Base-by-base conservation (phyloP, 1,284 basidiomycete species). In the Leccinum subrobustum region DNA sequence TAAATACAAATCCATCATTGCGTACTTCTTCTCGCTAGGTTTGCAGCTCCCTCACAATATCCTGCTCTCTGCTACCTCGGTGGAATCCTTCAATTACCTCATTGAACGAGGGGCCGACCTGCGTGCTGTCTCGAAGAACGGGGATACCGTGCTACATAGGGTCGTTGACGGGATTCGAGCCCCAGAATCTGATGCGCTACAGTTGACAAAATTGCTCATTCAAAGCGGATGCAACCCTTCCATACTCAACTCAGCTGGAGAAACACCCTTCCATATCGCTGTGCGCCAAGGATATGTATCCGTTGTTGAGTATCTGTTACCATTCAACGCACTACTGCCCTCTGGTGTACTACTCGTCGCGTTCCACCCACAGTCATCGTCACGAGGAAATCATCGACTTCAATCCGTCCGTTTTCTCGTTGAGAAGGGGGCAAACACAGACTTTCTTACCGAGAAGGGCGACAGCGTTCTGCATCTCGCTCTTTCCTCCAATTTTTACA, bases 341-440 rank as follows among this genome's bases (percentile, higher is more conserved):
- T 20, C 37, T n/a, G 58, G 53, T n/a, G 29, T 60, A 42, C 29
- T 60, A 23, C n/a, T 61, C n/a, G 31, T 50, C 25, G 59, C 50
- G 25, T 60, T 42, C 14, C 25, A 51, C 16, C 50, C 50, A 27
- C 27, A 9, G 25, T 29, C 16, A 16, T n/a, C 16, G 0, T 4
- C 23, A 25, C 23, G 23, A 51, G 12, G 2, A 9, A 29, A 29
- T 29, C 16, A 16, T 3, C 23, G 50, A n/a, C 23, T 51, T 12
- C 50, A 11, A 18, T 2, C 25, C 11, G 50, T 60, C 20, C 23
- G 18, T 29, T 14, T 60, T 16, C 59, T 60, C 59, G 4, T 61
- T 4, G 39, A 53, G 23, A 55, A 47, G n/a, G 50, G 39, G 23
- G 59, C 50, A 12, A n/a, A 29, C 7, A 37, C 23, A 16, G 23